Conservation (phyloP, 2,329 filamentous ascomycete genomes). For the Colletotrichum higginsianum region DNA sequence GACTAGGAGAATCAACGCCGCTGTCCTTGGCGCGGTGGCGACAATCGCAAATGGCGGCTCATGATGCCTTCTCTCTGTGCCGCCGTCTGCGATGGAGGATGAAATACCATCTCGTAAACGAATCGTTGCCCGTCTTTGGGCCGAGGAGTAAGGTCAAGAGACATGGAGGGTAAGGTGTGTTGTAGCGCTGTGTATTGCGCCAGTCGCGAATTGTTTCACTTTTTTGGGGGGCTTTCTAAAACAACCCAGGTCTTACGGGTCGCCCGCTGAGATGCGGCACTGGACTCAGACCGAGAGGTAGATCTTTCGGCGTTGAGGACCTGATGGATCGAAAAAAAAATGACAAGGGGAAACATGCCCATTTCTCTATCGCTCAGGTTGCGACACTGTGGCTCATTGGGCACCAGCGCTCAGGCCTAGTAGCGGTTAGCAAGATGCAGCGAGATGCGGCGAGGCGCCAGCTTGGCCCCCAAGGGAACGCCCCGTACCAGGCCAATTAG, state of each 20-base stretch:
- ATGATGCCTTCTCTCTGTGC: conserved; percentile 1
- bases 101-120: conserved; percentile 16
- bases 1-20: background rate
- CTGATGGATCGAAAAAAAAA: conserved; percentile 14
- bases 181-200: conserved; percentile 17
- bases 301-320: conserved; percentile 17
- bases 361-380: conserved; percentile 21
- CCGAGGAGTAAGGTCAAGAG: conserved; percentile 5
- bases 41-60: conserved; percentile 11
- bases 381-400: conserved; percentile 26
- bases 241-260: conserved; percentile 9
- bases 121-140: conserved; percentile 18
- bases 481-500: conserved; percentile 16
- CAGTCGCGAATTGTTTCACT: conserved; percentile 27
- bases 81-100: conserved; percentile 4
- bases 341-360: background rate
- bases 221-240: background rate
- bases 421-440: conserved; percentile 11
- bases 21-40: conserved; percentile 4
- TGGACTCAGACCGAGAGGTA: conserved; percentile 9
- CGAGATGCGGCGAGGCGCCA: conserved; percentile 4
- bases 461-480: conserved; percentile 25
- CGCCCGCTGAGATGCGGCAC: conserved; percentile 17
- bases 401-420: conserved; percentile 30
- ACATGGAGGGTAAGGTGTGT: conserved; percentile 31